Evolutionary conservation across 495 filamentous ascomycete genomes (phyloP), one percentile per base, ranked within the genome.

Genomic region (Aspergillus egyptiacus): DNA sequence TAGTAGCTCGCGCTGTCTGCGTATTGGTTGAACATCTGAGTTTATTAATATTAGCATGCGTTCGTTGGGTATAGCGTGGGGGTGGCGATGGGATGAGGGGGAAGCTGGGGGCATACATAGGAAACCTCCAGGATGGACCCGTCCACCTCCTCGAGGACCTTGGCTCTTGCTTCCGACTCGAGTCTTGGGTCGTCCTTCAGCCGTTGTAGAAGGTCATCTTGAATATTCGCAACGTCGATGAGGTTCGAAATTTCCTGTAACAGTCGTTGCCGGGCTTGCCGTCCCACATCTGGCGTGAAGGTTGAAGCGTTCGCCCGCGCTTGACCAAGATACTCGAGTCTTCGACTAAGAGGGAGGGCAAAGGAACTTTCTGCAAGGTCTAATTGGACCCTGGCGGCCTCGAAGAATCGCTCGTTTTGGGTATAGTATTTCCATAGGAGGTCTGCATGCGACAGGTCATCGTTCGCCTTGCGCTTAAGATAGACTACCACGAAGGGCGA

Each of bases 401-500:
- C 80, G 60, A 86, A 87, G 68, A 83, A 95, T 49, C 81, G 76
- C 47, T 84, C 76, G 24, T 85, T 80, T 54, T 88, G 84, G 6
- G 84, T 82, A 62, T 91, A 87, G 69, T 90, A 97, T 37, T 80
- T 77, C 82, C 90, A 99, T 1, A 97, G 78, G n/a, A 99, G 77
- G 59, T 97, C 89, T 1, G 90, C 90, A 51, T 93, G 85, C 17
- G 76, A 72, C 13, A 87, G 70, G 46, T 85, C 80, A 4, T 81
- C 79, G 2, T 67, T 61, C 3, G 86, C 82, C 35, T 85, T 84
- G 38, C 84, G 80, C 52, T 85, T 71, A 2, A 99, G 80, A 63
- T 95, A 99, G n/a, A 78, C 82, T 20, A 91, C 79, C 25, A 97
- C 87, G 57, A 86, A 87, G 0, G 82, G 77, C 10, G 93, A 95